Evolutionary conservation across 2,329 filamentous ascomycete genomes (phyloP), one percentile per base, ranked within the genome.

Genomic region (Fusarium sterilihyphosum): DNA sequence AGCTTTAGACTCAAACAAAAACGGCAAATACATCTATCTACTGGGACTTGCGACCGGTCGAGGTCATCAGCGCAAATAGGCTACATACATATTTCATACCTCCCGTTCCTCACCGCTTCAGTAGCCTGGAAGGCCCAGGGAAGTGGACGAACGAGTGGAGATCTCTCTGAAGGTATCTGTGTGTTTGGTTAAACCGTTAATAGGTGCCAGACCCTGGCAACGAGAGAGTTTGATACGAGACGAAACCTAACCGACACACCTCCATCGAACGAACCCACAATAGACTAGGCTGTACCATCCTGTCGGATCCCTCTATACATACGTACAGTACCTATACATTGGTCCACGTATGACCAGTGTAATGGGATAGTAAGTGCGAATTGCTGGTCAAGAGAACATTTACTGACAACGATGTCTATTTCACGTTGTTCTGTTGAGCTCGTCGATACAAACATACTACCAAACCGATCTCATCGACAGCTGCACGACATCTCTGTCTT

Each of bases 281-380:
- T 50, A 47, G 67, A 75, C 77, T 72, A 73, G 76, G 75, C 67
- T 68, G 75, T 73, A 78, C 77, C 77, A 64, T 69, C 71, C 73
- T 53, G 64, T 75, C 77, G 77, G 77, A 77, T 78, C 61, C 61
- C 64, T 61, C 43, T 59, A 56, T 60, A 49, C 44, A 57, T 40
- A 38, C 49, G 67, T 53, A 38, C 41, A 41, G 26, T 54, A 66
- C 63, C 63, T 66, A 24, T 49, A 67, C 73, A 38, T 59, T 61
- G 58, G 70, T 61, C 37, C 29, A 7, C 22, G 17, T 33, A 57
- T 44, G 18, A 17, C 24, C 35, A n/a, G 35, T n/a, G 24, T 22
- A 56, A 56, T 40, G 35, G 10, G 52, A 56, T 22, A 22, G 24
- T 9, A 40, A 29, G 37, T 24, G 17, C 31, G 12, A 52, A 37